These are phyloP conservation scores for Biscogniauxia mediterranea DNA, from an alignment of 2,329 filamentous ascomycete species.

Conservation along the genomic window DNA sequence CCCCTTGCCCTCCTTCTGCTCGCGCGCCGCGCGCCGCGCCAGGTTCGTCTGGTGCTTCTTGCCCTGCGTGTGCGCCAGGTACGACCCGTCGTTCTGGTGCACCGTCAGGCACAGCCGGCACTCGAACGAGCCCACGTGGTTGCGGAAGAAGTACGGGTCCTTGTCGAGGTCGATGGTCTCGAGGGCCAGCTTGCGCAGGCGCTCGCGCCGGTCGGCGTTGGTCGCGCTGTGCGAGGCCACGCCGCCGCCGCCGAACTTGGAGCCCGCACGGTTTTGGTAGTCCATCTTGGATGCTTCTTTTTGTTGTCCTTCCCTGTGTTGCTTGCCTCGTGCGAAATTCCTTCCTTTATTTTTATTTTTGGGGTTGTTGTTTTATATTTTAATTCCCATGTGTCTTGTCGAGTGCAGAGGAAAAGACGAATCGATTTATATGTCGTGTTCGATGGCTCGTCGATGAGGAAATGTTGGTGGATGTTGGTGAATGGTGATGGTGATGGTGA, in stretches of 20 bases:
- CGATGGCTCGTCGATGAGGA: background rate
- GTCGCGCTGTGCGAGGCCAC: constrained; percentile 91
- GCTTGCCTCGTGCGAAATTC: too few species aligned
- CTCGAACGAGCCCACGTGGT: constrained; percentile 97
- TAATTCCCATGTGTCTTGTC: background rate
- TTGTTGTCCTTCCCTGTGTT: background rate
- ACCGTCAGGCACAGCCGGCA: constrained; percentile 95
- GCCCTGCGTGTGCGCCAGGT: constrained; percentile 96
- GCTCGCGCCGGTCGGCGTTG: constrained; percentile 95
- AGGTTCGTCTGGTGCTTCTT: constrained; percentile 99
- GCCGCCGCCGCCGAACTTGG: constrained; percentile 96
- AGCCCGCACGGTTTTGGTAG: constrained; percentile 89
- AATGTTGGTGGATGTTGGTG: background rate
- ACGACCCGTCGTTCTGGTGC: constrained; percentile 98
- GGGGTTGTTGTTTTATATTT: background rate
- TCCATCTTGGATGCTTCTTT: constrained; percentile 49
- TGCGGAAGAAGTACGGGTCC: constrained; percentile 99
- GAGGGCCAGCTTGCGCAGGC: constrained; percentile 94
- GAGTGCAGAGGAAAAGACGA: background rate
- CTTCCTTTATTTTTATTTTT: background rate
- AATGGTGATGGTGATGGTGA: background rate
- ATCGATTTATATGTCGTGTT: background rate
- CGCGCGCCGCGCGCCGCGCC: constrained; percentile 89
- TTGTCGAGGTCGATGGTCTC: constrained; percentile 99
- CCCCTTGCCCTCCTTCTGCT: constrained; percentile 82